These are phyloP conservation scores for Monosporascus ibericus DNA, from an alignment of 2,329 filamentous ascomycete genomes.

Conservation along the genomic window DNA sequence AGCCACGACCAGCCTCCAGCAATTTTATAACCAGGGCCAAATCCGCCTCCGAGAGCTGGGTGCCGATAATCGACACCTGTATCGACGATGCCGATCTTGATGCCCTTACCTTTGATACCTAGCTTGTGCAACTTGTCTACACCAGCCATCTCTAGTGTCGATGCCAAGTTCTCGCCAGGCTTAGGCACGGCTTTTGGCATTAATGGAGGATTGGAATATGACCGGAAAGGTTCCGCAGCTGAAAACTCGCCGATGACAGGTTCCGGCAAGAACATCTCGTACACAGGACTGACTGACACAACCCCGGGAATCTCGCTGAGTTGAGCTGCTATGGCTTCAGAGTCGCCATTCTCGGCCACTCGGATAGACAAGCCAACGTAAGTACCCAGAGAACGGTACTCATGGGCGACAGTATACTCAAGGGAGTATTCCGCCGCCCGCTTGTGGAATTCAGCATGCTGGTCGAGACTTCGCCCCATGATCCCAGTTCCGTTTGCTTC, in stretches of 20 bases:
- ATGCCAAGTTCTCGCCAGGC: conserved; percentile 4
- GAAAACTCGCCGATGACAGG: background rate
- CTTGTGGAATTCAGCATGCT: conserved; percentile 4
- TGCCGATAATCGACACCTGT: conserved; percentile 12
- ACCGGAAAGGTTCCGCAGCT: conserved; percentile 1
- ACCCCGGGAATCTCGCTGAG: conserved; percentile 6
- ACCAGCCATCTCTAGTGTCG: conserved; percentile 9
- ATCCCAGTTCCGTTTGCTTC: background rate
- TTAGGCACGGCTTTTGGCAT: conserved; percentile 7
- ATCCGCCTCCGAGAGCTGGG: conserved; percentile 8
- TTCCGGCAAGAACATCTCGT: conserved; percentile 6
- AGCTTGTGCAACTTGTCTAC: conserved; percentile 10
- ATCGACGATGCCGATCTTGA: conserved; percentile 14
- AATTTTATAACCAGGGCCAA: conserved; percentile 10
- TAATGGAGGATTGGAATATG: conserved; percentile 3
- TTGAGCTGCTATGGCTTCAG: background rate
- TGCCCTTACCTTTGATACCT: conserved; percentile 9
- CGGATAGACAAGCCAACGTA: conserved; percentile 9
- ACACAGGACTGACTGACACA: conserved; percentile 8
- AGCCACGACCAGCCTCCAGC: conserved; percentile 9
- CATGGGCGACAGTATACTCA: conserved; percentile 6
- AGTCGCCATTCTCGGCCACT: background rate
- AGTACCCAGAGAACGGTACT: conserved; percentile 6
- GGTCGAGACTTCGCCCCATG: background rate
- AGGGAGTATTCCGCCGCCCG: conserved; percentile 2